A percentile compares a stretch with the other conserved stretches of the same genome.
phyloP scores from a whole-genome alignment of 495 filamentous ascomycete genomes.

The Penicillium pancosmium region DNA sequence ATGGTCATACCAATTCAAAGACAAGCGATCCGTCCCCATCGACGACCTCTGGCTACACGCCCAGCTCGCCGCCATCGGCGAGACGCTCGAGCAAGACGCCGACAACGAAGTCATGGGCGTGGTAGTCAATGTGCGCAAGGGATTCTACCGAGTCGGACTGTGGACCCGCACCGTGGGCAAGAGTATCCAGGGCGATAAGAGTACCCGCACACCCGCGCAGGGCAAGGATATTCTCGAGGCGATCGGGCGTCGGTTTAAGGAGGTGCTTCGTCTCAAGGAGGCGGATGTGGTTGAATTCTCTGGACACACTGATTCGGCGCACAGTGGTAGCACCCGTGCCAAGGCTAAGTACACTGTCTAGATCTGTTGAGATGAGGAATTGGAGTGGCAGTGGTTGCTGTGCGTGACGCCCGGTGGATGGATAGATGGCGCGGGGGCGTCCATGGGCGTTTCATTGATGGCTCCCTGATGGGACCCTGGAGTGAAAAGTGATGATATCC shows the following conservation, averaged over 20 bases:
- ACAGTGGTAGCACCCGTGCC: conserved; percentile 88
- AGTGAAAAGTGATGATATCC: conserved; percentile 22
- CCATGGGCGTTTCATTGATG: conserved; percentile 3
- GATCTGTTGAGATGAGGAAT: neutral
- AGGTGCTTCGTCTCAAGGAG: conserved; percentile 73
- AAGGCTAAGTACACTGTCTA: conserved; percentile 92
- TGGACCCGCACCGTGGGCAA: conserved; percentile 94
- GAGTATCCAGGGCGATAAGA: conserved; percentile 72
- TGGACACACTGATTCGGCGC: conserved; percentile 91
- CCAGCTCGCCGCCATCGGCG: conserved; percentile 94
- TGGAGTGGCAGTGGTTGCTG: neutral
- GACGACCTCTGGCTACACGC: conserved; percentile 97
- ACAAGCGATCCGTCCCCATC: conserved; percentile 85
- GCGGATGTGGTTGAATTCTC: conserved; percentile 88
- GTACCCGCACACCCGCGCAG: conserved; percentile 72
- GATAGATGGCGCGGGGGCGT: conserved; percentile 7
- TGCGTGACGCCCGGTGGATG: conserved; percentile 5
- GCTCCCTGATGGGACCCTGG: neutral
- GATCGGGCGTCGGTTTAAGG: conserved; percentile 90
- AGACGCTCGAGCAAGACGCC: conserved; percentile 89
- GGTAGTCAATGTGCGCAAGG: conserved; percentile 97
- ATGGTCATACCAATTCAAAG: conserved; percentile 97
- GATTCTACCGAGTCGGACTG: conserved; percentile 91
- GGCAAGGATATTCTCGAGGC: conserved; percentile 78
- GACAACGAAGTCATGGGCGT: conserved; percentile 99